Conservation (phyloP, 805 yeast genomes). For the Blastobotrys attinorum region DNA sequence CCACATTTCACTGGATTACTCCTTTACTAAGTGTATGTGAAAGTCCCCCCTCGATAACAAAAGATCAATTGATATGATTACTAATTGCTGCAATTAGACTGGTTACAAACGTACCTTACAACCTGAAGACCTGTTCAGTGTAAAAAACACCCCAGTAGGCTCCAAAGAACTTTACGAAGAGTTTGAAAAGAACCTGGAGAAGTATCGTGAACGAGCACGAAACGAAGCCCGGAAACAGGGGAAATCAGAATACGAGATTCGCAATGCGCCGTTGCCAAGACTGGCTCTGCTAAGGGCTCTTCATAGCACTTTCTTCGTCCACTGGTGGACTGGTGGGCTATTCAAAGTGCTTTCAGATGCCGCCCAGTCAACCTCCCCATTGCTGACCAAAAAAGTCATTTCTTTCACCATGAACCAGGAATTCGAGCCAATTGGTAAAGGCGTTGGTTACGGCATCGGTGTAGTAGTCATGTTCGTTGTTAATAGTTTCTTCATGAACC, state of each 20-base stretch:
- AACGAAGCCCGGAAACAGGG: slow-evolving; percentile 21
- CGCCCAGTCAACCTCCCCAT: slow-evolving; percentile 49
- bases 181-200: slow-evolving; percentile 29
- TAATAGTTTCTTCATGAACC: slow-evolving; percentile 46
- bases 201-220: slow-evolving; percentile 22
- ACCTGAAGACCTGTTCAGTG: slow-evolving; percentile 45
- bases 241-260: slow-evolving; percentile 38
- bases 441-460: slow-evolving; percentile 73
- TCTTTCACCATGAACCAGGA: slow-evolving; percentile 50
- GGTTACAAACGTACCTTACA: slow-evolving; percentile 60
- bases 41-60: not conserved
- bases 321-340: slow-evolving; percentile 31
- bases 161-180: slow-evolving; percentile 30
- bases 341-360: slow-evolving; percentile 28
- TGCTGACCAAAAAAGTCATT: slow-evolving; percentile 58
- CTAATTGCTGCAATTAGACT: slow-evolving; percentile 17
- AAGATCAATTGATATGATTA: not conserved
- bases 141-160: slow-evolving; percentile 32
- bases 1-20: slow-evolving; percentile 19
- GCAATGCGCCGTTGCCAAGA: slow-evolving; percentile 15
- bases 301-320: slow-evolving; percentile 29
- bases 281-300: slow-evolving; percentile 26
- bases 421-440: slow-evolving; percentile 35
- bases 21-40: slow-evolving; percentile 19
- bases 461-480: slow-evolving; percentile 47